Evolutionary conservation across 2,329 filamentous ascomycete species (phyloP), one percentile per base, ranked within the genome.

Genomic region (Coniochaeta hoffmannii): DNA sequence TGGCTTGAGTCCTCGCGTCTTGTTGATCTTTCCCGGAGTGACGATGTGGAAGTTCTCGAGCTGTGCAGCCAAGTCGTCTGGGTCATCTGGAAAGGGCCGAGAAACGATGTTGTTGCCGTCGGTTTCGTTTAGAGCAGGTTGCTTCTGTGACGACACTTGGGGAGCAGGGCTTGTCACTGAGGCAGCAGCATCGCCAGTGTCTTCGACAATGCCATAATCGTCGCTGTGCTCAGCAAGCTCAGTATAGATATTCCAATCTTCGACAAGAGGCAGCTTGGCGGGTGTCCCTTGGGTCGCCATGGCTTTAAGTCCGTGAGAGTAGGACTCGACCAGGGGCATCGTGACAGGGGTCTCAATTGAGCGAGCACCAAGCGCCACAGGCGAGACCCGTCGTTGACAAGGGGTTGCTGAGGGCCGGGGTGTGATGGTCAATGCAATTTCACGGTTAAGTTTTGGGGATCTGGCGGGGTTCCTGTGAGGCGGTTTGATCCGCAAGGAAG

Each of bases 401-500:
- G 24, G 41, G 41, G 14, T 14, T 8, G 12, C 15, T 19, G 49
- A 26, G 15, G 49, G 32, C 49, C 32, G 32, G 49, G 49, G 28
- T 50, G 28, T 19, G n/a, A n/a, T 31, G 49, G 2, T 31, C 49
- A 50, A 46, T 46, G 41, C 41, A 46, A 50, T 46, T 46, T 28
- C 41, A 24, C 24, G 41, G 41, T 28, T 24, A 46, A 46, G 15
- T 15, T 46, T 24, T 46, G 41, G 41, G 41, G 41, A 46, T 28
- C 24, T 46, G 41, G 41, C 41, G 41, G 41, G 41, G 41, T 46
- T 26, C 8, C 41, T 2, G 8, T 46, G 12, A 46, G 19, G 10
- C n/a, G 22, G 49, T 50, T 50, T 50, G 49, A 50, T 50, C 15
- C 22, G 28, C 49, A 28, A 50, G 28, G 49, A 34, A 34, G 49